Evolutionary conservation across 164 flowering plant species (phyloP), one percentile per base, ranked within the genome.

Genomic region (Magnolia sinica): DNA sequence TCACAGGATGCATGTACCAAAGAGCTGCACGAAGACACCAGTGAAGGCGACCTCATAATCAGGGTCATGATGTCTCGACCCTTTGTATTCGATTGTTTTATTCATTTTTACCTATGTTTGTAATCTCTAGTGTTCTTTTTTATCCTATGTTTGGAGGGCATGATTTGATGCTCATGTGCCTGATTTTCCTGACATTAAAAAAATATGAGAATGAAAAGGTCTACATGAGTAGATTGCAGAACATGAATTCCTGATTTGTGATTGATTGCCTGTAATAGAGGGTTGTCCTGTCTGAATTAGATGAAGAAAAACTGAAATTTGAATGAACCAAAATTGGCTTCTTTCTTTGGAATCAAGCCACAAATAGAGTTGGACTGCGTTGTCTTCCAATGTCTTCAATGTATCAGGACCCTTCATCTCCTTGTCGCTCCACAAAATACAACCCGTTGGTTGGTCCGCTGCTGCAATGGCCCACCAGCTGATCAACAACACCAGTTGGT

Each of bases 1-100:
- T 74, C 94, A 88, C 19, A 80, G 73, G 27, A 66, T 84, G 24
- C 91, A 85, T 77, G 69, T 75, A 23, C 92, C 93, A 24, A 88
- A 86, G 77, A 85, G 85, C 82, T 92, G 95, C 83, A 85, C 86
- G 3, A 79, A 73, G 79, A 83, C 81, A 63, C 52, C 79, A 68
- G 63, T 68, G 13, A 79, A 83, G 73, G 65, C 8, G 50, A 50
- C 58, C 23, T n/a, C 74, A 9, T 75, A n/a, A 63, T 52, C 24
- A 8, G 27, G 55, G 52, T 70, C 55, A 50, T 70, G 24, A 49
- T 68, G 4, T 50, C 73, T n/a, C 1, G 13, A 29, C 24, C 27
- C 45, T 2, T 8, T 20, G 71, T 29, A 29, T 24, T 69, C n/a
- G 20, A 13, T 13, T 27, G 45, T 68, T 68, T 27, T 64, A 37